Evolutionary conservation across 2,329 filamentous ascomycete genomes (phyloP).

Genomic region (Hypoxylon sp.): DNA sequence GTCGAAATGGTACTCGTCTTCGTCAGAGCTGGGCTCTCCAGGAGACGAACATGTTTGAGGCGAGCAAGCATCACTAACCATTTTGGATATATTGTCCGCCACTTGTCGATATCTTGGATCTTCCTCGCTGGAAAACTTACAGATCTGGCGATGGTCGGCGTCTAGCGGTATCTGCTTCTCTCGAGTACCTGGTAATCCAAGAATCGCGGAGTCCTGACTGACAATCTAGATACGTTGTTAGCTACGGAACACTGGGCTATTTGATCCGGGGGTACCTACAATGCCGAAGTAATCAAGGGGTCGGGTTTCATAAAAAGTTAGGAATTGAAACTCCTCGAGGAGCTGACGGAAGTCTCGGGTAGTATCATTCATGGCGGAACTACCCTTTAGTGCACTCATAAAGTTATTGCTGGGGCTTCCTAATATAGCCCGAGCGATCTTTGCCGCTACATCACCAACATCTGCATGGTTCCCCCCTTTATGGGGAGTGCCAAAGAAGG

Average conservation of each 20-base stretch:
- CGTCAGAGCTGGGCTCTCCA: background rate
- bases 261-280: conserved; percentile 18
- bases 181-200: conserved; percentile 28
- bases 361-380: conserved; percentile 12
- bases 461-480: conserved; percentile 27
- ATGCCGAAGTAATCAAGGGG: conserved; percentile 22
- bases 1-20: background rate
- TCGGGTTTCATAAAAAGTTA: conserved; percentile 31
- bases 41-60: background rate
- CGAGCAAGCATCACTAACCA: conserved; percentile 10
- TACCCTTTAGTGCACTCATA: conserved; percentile 18
- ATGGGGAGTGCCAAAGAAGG: conserved; percentile 31
- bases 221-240: conserved; percentile 26
- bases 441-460: conserved; percentile 21
- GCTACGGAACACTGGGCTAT: background rate
- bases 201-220: conserved; percentile 16
- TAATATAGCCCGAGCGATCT: conserved; percentile 19
- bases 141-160: conserved; percentile 30
- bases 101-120: conserved; percentile 26
- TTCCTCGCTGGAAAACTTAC: conserved; percentile 23
- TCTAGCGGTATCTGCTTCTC: conserved; percentile 27
- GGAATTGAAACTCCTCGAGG: conserved; percentile 21
- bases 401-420: conserved; percentile 28
- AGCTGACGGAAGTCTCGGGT: conserved; percentile 31
- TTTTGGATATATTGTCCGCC: conserved; percentile 25